Conservation (phyloP, 75 land plant genomes). For the Cunninghamia lanceolata region DNA sequence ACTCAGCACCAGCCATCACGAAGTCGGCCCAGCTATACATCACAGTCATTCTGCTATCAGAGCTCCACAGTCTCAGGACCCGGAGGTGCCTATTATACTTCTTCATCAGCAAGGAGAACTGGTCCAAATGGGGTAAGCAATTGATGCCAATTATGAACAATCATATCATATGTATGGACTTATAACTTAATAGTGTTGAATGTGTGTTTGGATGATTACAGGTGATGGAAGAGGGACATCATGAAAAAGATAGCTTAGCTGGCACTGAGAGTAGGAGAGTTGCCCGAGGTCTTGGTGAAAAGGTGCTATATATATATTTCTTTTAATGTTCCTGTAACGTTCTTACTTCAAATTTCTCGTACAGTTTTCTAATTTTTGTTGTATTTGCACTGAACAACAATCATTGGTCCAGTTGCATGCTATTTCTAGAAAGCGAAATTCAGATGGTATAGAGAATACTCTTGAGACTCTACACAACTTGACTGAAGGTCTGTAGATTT, state of each 20-base stretch:
- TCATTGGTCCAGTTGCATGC: slow-evolving; percentile 27
- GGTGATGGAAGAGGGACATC: slow-evolving; percentile 35
- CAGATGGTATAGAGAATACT: slow-evolving; percentile 43
- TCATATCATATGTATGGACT: not conserved
- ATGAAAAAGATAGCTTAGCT: slow-evolving; percentile 34
- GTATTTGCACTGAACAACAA: not conserved
- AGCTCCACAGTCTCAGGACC: slow-evolving; percentile 40
- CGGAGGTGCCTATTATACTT: slow-evolving; percentile 35
- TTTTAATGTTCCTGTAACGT: not conserved
- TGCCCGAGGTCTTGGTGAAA: slow-evolving; percentile 33
- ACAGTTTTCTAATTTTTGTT: not conserved
- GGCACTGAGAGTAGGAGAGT: slow-evolving; percentile 24
- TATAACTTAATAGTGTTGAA: not conserved
- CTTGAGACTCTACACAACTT: slow-evolving; percentile 44
- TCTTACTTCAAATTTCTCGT: not conserved
- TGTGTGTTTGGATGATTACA: slow-evolving; percentile 6
- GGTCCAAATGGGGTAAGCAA: slow-evolving; percentile 44
- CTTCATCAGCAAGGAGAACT: slow-evolving; percentile 31
- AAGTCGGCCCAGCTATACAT: not conserved
- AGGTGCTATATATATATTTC: slow-evolving; percentile 20
- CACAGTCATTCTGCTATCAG: slow-evolving; percentile 28
- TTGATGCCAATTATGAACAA: not conserved
- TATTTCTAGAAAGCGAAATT: slow-evolving; percentile 31
- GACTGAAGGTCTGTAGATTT: slow-evolving; percentile 24
- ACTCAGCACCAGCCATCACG: not conserved